Percentiles rank a stretch among this genome's conserved stretches.
Conservation (phyloP, 371 early-diverging fungal genomes). For the Zychaea mexicana region DNA sequence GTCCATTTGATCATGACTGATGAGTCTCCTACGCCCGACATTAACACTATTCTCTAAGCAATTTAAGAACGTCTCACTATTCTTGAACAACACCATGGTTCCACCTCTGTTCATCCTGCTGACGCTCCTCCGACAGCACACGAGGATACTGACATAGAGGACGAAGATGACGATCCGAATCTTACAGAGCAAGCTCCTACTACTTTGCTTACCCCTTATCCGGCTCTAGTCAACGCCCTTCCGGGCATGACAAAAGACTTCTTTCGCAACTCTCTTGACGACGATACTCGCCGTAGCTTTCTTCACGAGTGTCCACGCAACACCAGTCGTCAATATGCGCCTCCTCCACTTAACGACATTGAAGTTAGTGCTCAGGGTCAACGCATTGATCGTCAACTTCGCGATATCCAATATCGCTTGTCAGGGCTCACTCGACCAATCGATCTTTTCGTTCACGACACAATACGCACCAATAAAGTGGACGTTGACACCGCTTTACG, state of each 20-base stretch:
- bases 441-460: not conserved
- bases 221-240: slow-evolving; percentile 1
- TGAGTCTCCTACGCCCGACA: not conserved
- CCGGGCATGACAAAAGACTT: slow-evolving; percentile 5
- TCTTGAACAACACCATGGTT: not conserved
- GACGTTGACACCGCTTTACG: not conserved
- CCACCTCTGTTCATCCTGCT: not conserved
- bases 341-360: not conserved
- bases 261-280: not conserved
- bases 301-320: slow-evolving; percentile 1
- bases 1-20: not conserved
- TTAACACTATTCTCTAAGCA: not conserved
- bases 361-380: not conserved
- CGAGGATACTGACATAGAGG: too few species aligned
- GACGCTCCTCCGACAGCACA: not conserved
- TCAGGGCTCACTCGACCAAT: slow-evolving; percentile 9
- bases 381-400: not conserved
- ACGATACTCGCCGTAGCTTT: not conserved
- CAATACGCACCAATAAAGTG: not conserved
- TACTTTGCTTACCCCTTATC: not conserved
- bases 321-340: not conserved
- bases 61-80: not conserved
- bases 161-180: not conserved
- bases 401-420: slow-evolving; percentile 9
- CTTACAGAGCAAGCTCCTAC: not conserved